Base-by-base conservation (phyloP, 345 rosid species). In the Limnanthes douglasii region DNA sequence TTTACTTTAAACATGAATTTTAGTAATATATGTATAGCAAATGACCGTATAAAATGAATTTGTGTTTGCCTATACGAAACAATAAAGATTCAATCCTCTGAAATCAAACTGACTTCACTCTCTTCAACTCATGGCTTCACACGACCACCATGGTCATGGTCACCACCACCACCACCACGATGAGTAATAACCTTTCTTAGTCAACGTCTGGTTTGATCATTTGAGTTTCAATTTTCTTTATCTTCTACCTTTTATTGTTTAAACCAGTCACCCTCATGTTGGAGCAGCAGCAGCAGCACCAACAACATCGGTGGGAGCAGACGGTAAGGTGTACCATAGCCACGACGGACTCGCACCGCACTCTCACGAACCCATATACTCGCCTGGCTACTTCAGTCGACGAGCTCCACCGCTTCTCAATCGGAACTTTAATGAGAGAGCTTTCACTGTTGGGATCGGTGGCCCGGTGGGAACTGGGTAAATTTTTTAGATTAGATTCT, bases 401-500 rank as follows among this genome's bases (percentile, higher is more conserved):
- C 64, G 95, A 60, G 98, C 98, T 57, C 95, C 61, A 4, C 95
- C 94, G 3, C 64, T 84, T 41, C 29, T 60, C 22, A 46, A 55
- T 36, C 69, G 98, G 46, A 65, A 77, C 64, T 84, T 84, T 60
- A 66, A 48, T 26, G 98, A 90, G 61, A 61, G 98, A 54, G 98
- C 95, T 37, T 84, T 90, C 51, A 90, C 94, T 18, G 68, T 84
- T 40, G 95, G 98, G 29, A 90, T 90, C 38, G 98, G 95, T 15
- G 95, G 98, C 21, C 98, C 92, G 46, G 95, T 84, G 36, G 98
- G 95, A 34, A 84, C 98, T 11, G 95, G 96, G 96, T 86, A 78
- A 13, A 5, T 34, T 12, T 26, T 28, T 9, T 0, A 11, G 11
- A 11, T 32, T 25, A 25, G 11, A 37, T 22, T 37, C 26, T 36